Evolutionary conservation across 2,329 filamentous ascomycete genomes (phyloP).

Genomic region (Lithohypha guttulata): DNA sequence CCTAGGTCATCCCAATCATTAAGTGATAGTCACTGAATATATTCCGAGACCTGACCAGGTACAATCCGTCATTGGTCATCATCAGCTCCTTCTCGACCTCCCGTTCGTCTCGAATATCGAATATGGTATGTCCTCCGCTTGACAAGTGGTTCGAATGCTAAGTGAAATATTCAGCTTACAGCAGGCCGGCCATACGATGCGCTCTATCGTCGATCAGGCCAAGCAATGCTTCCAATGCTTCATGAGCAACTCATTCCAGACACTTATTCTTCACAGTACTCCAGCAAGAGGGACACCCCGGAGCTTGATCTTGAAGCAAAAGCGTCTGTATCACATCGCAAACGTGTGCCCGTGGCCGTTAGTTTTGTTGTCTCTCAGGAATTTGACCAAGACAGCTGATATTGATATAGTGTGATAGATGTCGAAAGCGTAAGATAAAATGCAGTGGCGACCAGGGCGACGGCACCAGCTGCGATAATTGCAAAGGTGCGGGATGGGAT

Average conservation of each 20-base stretch:
- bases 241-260: slow-evolving; percentile 16
- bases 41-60: slow-evolving; percentile 7
- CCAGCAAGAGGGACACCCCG: slow-evolving; percentile 17
- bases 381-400: too few species aligned
- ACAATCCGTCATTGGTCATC: slow-evolving; percentile 5
- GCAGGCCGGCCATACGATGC: slow-evolving; percentile 14
- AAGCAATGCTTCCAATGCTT: slow-evolving; percentile 18
- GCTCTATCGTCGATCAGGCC: slow-evolving; percentile 21
- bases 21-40: slow-evolving; percentile 7
- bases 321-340: slow-evolving; percentile 18
- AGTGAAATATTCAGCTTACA: slow-evolving; percentile 13
- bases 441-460: slow-evolving; percentile 77
- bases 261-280: slow-evolving; percentile 15
- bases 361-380: slow-evolving; percentile 13
- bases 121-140: slow-evolving; percentile 4
- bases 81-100: background rate
- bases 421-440: slow-evolving; percentile 86
- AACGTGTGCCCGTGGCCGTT: slow-evolving; percentile 26
- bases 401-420: slow-evolving; percentile 75
- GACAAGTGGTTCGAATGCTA: background rate
- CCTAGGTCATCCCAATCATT: slow-evolving; percentile 3
- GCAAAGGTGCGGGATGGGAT: slow-evolving; percentile 56
- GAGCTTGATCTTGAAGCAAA: slow-evolving; percentile 21
- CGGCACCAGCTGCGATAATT: slow-evolving; percentile 72
- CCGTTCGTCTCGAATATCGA: background rate